Conservation (phyloP, 331 rosid genomes). For the Malus hybrid region DNA sequence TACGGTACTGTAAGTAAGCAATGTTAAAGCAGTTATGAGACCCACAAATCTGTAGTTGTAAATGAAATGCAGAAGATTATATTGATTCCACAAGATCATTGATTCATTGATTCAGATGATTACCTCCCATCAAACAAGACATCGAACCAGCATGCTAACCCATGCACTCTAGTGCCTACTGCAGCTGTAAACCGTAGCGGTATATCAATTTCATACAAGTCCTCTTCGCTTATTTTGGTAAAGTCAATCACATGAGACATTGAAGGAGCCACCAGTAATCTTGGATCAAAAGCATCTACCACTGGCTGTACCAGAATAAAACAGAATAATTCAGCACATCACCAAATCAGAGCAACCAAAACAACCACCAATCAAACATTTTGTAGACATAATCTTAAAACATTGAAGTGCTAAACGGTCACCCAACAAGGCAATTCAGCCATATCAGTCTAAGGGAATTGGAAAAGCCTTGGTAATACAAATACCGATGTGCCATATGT, state of each 20-base stretch:
- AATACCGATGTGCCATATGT: neutral
- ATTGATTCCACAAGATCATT: neutral
- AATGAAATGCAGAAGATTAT: neutral
- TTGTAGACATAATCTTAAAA: neutral
- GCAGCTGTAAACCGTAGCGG: conserved; percentile 70
- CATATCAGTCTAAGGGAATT: neutral
- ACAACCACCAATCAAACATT: neutral
- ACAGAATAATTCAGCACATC: neutral
- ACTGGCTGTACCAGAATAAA: conserved; percentile 57
- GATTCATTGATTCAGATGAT: conserved; percentile 5
- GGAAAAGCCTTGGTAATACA: neutral
- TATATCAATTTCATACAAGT: conserved; percentile 79
- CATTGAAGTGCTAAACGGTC: neutral
- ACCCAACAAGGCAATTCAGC: neutral
- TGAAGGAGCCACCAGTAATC: conserved; percentile 77
- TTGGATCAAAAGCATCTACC: conserved; percentile 98
- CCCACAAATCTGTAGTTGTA: neutral
- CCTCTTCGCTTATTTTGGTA: conserved; percentile 74
- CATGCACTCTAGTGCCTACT: conserved; percentile 92
- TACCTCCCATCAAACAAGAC: conserved; percentile 95
- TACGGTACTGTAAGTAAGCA: conserved; percentile 53
- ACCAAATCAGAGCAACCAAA: neutral
- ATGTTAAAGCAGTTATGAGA: conserved; percentile 2
- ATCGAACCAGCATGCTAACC: conserved; percentile 98
- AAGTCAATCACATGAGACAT: conserved; percentile 76